Percentiles rank a stretch among this genome's conserved stretches.
Conservation (phyloP, 176 grass and related monocot genomes). For the Metroxylon sagu region DNA sequence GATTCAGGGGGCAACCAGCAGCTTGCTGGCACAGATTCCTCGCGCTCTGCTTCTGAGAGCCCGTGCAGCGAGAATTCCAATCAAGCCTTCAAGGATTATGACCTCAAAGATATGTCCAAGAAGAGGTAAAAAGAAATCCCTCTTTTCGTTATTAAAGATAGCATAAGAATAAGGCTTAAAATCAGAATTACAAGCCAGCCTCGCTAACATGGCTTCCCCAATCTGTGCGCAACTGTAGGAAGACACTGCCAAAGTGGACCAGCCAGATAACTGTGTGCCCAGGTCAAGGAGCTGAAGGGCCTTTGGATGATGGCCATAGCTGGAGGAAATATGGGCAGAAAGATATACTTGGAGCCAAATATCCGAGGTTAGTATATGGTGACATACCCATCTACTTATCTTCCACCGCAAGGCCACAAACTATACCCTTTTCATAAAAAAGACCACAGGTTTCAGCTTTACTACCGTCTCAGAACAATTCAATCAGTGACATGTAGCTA, state of each 20-base stretch:
- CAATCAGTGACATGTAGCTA: too few species aligned
- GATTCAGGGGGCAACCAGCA: not conserved
- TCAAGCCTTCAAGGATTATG: slow-evolving; percentile 18
- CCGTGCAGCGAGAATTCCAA: slow-evolving; percentile 44
- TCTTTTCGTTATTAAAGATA: not conserved
- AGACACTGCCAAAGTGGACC: slow-evolving; percentile 42
- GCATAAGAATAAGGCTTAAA: too few species aligned
- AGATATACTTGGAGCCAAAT: slow-evolving; percentile 75
- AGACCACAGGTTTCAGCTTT: too few species aligned
- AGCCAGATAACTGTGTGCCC: slow-evolving; percentile 42
- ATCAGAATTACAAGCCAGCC: not conserved
- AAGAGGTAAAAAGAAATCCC: slow-evolving; percentile 15
- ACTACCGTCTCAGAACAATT: too few species aligned
- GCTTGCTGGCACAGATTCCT: slow-evolving; percentile 17
- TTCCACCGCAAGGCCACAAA: not conserved
- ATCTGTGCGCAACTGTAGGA: slow-evolving; percentile 20
- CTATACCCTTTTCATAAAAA: not conserved
- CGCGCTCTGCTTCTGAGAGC: slow-evolving; percentile 24
- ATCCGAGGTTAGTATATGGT: slow-evolving; percentile 31
- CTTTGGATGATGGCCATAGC: slow-evolving; percentile 51
- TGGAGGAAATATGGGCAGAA: slow-evolving; percentile 95
- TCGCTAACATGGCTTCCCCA: too few species aligned
- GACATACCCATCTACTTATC: not conserved
- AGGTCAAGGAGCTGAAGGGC: slow-evolving; percentile 24
- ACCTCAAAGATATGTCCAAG: slow-evolving; percentile 36